phyloP scores from a whole-genome alignment of 2,329 filamentous ascomycete species.

The Nothophaeocryptopus gaeumannii region DNA sequence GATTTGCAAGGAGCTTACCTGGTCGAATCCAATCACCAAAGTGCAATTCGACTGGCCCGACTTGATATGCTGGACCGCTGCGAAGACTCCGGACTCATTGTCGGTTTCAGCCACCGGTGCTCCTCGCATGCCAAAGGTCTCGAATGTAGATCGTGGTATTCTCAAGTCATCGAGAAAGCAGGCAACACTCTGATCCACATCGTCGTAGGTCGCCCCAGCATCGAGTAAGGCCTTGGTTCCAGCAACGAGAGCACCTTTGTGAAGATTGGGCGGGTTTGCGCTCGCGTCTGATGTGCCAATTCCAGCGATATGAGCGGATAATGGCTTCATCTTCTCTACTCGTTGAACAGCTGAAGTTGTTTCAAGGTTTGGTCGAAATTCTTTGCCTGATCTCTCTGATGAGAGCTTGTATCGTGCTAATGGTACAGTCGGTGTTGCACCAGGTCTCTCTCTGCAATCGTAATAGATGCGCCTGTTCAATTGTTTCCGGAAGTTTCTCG shows the following conservation, averaged over 20 bases:
- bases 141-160: slow-evolving; percentile 19
- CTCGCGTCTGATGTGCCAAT: slow-evolving; percentile 11
- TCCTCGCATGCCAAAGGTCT: slow-evolving; percentile 24
- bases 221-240: slow-evolving; percentile 29
- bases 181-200: slow-evolving; percentile 24
- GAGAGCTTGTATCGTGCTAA: too few relatives aligned
- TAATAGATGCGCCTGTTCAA: too few relatives aligned
- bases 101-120: slow-evolving; percentile 21
- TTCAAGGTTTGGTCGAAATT: too few relatives aligned
- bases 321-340: slow-evolving; percentile 16
- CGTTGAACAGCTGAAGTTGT: too few relatives aligned
- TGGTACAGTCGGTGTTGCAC: too few relatives aligned
- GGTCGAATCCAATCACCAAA: slow-evolving; percentile 25
- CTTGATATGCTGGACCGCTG: slow-evolving; percentile 19
- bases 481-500: too few relatives aligned
- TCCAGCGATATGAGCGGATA: slow-evolving; percentile 26
- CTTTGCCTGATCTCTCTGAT: too few relatives aligned
- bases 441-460: too few relatives aligned
- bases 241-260: slow-evolving; percentile 19
- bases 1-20: slow-evolving; percentile 5
- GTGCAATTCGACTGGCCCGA: slow-evolving; percentile 22
- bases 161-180: slow-evolving; percentile 20
- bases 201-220: slow-evolving; percentile 27
- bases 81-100: slow-evolving; percentile 22
- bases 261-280: not conserved